Percentiles rank a stretch among this genome's conserved stretches.
Evolutionary conservation across 306 rosid species (phyloP).

Genomic region (Vigna angularis): DNA sequence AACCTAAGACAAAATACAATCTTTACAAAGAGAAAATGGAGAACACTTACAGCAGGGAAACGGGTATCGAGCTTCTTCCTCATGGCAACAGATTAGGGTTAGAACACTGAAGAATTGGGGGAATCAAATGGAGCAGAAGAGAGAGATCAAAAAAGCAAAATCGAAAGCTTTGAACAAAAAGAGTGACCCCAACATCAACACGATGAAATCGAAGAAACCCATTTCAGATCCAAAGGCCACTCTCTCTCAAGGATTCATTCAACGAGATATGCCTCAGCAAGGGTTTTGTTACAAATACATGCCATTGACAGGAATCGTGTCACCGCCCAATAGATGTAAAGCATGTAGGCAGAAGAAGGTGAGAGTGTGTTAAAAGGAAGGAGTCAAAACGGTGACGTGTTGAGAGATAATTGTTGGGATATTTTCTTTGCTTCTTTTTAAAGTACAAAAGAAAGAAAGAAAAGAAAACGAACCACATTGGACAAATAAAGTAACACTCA

Average conservation of each 20-base stretch:
- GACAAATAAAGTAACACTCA: too few species aligned
- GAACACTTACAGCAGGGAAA: slow-evolving; percentile 87
- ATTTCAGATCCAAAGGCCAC: slow-evolving; percentile 70
- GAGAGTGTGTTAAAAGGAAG: not conserved
- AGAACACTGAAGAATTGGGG: slow-evolving; percentile 33
- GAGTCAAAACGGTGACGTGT: slow-evolving; percentile 1
- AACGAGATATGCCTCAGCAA: slow-evolving; percentile 59
- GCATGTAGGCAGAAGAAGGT: slow-evolving; percentile 23
- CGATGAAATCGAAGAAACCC: slow-evolving; percentile 54
- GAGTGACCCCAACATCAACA: slow-evolving; percentile 35
- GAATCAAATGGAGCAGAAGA: slow-evolving; percentile 24
- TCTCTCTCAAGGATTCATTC: slow-evolving; percentile 44
- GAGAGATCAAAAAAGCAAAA: slow-evolving; percentile 41
- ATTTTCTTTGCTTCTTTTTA: not conserved
- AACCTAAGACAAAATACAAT: slow-evolving; percentile 30
- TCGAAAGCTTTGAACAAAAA: slow-evolving; percentile 49
- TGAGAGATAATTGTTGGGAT: not conserved
- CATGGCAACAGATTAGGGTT: slow-evolving; percentile 65
- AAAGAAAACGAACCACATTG: too few species aligned
- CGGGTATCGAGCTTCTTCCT: slow-evolving; percentile 99
- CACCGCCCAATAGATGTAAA: slow-evolving; percentile 43
- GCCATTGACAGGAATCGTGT: slow-evolving; percentile 16
- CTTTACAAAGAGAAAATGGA: not conserved
- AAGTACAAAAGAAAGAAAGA: not conserved
- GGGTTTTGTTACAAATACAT: slow-evolving; percentile 31